Conservation (phyloP, 495 filamentous ascomycete genomes). For the Letharia lupina region DNA sequence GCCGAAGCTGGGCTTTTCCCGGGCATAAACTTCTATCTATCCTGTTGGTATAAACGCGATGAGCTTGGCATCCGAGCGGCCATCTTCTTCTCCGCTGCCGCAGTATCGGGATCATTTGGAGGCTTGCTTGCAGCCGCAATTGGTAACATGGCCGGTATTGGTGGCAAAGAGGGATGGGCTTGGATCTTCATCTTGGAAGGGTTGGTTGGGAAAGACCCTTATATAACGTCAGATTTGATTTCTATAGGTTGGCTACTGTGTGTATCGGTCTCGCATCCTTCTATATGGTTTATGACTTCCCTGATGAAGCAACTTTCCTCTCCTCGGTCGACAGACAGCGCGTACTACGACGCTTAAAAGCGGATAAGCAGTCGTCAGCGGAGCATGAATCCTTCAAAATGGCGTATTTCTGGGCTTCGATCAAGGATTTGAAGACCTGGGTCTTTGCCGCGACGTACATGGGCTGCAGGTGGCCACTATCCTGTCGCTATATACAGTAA, state of each 20-base stretch:
- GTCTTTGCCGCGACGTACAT: conserved; percentile 69
- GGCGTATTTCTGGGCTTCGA: conserved; percentile 62
- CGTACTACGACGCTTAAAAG: conserved; percentile 62
- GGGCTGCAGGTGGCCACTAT: conserved; percentile 21
- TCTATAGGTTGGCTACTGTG: no score
- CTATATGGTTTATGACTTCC: conserved; percentile 87
- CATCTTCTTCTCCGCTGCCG: conserved; percentile 87
- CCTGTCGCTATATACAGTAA: not conserved
- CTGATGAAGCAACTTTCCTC: conserved; percentile 72
- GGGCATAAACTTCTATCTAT: conserved; percentile 81
- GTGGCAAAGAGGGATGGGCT: conserved; percentile 60
- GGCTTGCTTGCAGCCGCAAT: conserved; percentile 75
- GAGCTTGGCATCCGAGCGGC: conserved; percentile 74
- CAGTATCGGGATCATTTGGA: conserved; percentile 78
- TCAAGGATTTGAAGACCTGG: conserved; percentile 88
- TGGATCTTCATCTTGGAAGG: conserved; percentile 86
- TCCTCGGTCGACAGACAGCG: conserved; percentile 61
- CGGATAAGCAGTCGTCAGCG: conserved; percentile 70
- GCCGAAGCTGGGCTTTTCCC: conserved; percentile 80
- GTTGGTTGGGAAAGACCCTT: conserved; percentile 26
- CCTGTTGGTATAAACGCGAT: conserved; percentile 75
- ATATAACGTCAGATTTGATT: no score
- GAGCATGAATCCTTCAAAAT: conserved; percentile 74
- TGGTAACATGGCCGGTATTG: conserved; percentile 62
- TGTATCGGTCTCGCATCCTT: conserved; percentile 59